These are phyloP conservation scores for Pichia sp. DNA, from an alignment of 1,139 yeast species.

Conservation along the genomic window DNA sequence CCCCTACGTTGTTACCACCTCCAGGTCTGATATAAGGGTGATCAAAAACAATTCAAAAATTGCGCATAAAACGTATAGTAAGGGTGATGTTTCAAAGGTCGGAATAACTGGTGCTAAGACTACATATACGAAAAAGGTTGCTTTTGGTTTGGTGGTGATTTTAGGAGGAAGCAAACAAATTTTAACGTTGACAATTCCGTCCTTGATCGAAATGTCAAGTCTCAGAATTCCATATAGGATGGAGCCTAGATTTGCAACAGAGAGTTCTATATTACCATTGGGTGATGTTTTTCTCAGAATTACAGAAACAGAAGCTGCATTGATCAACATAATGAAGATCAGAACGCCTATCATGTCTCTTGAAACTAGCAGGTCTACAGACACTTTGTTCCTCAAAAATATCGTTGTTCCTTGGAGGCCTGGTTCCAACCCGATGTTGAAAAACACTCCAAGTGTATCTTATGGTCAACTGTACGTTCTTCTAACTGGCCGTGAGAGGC, in stretches of 20 bases:
- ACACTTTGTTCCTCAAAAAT: slow-evolving; percentile 55
- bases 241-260: slow-evolving; percentile 37
- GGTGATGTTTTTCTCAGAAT: slow-evolving; percentile 72
- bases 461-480: slow-evolving; percentile 55
- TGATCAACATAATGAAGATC: slow-evolving; percentile 41
- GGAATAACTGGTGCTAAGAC: slow-evolving; percentile 45
- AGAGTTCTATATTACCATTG: slow-evolving; percentile 51
- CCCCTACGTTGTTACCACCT: slow-evolving; percentile 53
- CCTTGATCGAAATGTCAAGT: slow-evolving; percentile 45
- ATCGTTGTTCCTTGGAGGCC: slow-evolving; percentile 76
- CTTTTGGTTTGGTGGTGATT: slow-evolving; percentile 28
- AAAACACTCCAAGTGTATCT: slow-evolving; percentile 50
- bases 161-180: slow-evolving; percentile 36
- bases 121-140: slow-evolving; percentile 25
- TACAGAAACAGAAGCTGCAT: slow-evolving; percentile 51
- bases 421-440: slow-evolving; percentile 78
- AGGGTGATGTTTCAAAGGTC: slow-evolving; percentile 50
- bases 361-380: slow-evolving; percentile 33
- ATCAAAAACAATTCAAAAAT: slow-evolving; percentile 56
- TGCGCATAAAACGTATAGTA: slow-evolving; percentile 50
- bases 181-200: slow-evolving; percentile 47
- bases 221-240: slow-evolving; percentile 38
- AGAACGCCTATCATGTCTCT: slow-evolving; percentile 32
- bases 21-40: slow-evolving; percentile 61
- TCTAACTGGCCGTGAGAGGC: slow-evolving; percentile 59